These are phyloP conservation scores for Rhodamnia rubescens DNA, from an alignment of 345 rosid species.

Conservation along the genomic window DNA sequence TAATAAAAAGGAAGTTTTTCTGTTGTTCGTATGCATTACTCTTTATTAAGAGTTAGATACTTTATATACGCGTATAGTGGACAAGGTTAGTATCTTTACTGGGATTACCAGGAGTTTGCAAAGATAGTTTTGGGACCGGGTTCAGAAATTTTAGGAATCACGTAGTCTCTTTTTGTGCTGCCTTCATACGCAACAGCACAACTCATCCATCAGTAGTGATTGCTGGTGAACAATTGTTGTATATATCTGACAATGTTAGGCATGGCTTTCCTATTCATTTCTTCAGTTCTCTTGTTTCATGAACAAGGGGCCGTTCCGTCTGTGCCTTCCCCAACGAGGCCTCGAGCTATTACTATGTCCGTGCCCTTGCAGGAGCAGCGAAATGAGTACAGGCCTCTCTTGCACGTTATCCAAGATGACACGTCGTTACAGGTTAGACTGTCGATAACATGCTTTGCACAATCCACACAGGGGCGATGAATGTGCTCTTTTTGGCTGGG, in stretches of 20 bases:
- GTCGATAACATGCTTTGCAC: neutral
- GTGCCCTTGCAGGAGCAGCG: conserved; percentile 69
- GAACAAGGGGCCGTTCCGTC: conserved; percentile 48
- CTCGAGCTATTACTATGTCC: conserved; percentile 59
- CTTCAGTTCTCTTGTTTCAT: conserved; percentile 39
- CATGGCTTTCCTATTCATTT: neutral
- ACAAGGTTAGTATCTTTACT: neutral
- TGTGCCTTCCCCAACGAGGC: conserved; percentile 32
- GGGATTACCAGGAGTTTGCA: neutral
- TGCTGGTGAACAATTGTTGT: neutral
- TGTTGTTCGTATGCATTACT: neutral
- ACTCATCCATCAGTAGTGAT: neutral
- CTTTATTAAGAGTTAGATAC: neutral
- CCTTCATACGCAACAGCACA: neutral
- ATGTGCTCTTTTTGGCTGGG: neutral
- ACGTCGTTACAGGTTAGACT: conserved; percentile 36
- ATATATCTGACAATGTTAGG: neutral
- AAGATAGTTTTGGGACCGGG: neutral
- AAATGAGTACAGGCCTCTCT: conserved; percentile 37
- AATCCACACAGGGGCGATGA: neutral
- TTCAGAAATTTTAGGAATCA: neutral
- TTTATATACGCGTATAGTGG: neutral
- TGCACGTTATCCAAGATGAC: conserved; percentile 40
- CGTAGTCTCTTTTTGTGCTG: neutral
- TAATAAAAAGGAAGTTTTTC: neutral